Evolutionary conservation across 768 basidiomycete genomes (phyloP), one percentile per base, ranked within the genome.

Genomic region (Termitomyces sp.): DNA sequence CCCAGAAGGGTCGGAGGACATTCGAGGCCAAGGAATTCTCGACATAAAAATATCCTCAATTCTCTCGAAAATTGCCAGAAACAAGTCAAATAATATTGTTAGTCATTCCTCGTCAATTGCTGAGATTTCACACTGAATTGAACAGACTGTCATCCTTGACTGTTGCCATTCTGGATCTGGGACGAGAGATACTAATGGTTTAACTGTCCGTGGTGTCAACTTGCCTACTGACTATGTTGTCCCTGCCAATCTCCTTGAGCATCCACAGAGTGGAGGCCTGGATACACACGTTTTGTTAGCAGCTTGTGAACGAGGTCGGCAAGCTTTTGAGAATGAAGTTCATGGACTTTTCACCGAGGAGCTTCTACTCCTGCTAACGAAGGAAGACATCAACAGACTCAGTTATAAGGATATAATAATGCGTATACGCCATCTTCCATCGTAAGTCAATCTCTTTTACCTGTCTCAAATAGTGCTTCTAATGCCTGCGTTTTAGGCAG

Each of bases 61-160:
- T 33, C 47, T 61, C 13, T 24, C 34, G 5, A 26, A 54, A 13
- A 16, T 61, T 4, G 36, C 60, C 1, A 2, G 2, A 5, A 47
- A 36, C 16, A 61, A 54, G 24, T 57, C 57, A 18, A 31, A 61
- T 31, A 61, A 61, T 55, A 61, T 61, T 12, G 60, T 58, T 20
- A 33, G 45, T 44, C 6, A 15, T 29, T 29, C 6, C 16, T 42
- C n/a, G 16, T 28, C 24, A 18, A 36, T 20, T 46, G 1, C 9
- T 3, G 5, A n/a, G 22, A 29, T 26, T 34, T 28, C 5, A 42
- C 37, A n/a, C 15, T 52, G 18, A 41, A 24, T 5, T 29, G 26
- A 26, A 54, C 16, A 61, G 56, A 61, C 57, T 24, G 46, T 61
- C 18, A 55, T 61, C 31, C 13, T 61, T 7, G 60, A 61, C 44